Conservation (phyloP, 1,139 yeast genomes). For the Taiozyma onychis region DNA sequence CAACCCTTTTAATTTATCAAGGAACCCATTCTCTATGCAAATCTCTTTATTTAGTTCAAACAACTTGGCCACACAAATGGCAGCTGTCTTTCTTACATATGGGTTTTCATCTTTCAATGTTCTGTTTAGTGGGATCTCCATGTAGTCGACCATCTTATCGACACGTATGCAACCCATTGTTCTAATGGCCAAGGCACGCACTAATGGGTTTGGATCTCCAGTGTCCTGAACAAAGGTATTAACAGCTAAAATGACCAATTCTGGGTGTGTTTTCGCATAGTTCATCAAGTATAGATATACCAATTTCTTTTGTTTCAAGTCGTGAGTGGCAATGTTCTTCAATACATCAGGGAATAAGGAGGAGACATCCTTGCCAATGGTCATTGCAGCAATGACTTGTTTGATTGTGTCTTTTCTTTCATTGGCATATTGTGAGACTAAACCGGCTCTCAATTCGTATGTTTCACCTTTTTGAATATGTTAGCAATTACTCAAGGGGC, state of each 20-base stretch:
- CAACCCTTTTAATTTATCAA: slow-evolving; percentile 61
- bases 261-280: slow-evolving; percentile 95
- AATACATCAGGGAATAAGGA: slow-evolving; percentile 92
- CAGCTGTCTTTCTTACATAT: slow-evolving; percentile 96
- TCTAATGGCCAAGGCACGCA: slow-evolving; percentile 92
- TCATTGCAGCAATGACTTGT: slow-evolving; percentile 97
- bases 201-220: slow-evolving; percentile 94
- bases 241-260: slow-evolving; percentile 90
- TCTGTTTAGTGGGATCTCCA: slow-evolving; percentile 82
- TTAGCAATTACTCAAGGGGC: slow-evolving; percentile 30
- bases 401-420: slow-evolving; percentile 96
- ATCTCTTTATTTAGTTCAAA: slow-evolving; percentile 79
- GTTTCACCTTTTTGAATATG: slow-evolving; percentile 67
- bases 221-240: slow-evolving; percentile 96
- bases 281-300: slow-evolving; percentile 95
- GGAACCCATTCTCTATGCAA: slow-evolving; percentile 84
- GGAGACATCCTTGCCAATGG: slow-evolving; percentile 96
- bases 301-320: slow-evolving; percentile 91
- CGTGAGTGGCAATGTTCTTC: slow-evolving; percentile 96
- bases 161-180: slow-evolving; percentile 99
- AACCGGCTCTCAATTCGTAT: slow-evolving; percentile 79
- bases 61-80: slow-evolving; percentile 92
- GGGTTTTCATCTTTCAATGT: slow-evolving; percentile 93
- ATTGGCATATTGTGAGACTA: slow-evolving; percentile 90
- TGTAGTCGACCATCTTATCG: slow-evolving; percentile 89